These are phyloP conservation scores for Wickerhamiella azymoides DNA, from an alignment of 805 yeast species.

Conservation along the genomic window DNA sequence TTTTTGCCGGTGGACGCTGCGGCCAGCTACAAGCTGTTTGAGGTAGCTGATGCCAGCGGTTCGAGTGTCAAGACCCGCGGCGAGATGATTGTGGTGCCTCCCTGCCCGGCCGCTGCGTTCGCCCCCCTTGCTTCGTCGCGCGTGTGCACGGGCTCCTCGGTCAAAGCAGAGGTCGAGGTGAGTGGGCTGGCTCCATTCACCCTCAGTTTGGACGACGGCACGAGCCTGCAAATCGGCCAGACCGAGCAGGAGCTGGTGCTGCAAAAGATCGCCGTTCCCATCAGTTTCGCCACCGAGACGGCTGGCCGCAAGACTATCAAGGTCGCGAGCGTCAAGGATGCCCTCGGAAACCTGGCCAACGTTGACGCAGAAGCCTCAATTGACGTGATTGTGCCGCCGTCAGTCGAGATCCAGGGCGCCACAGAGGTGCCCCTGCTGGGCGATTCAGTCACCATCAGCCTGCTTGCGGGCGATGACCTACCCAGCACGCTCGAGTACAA, in stretches of 20 bases:
- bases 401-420: neutral
- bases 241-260: neutral
- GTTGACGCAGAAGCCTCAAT: neutral
- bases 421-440: conserved; percentile 1
- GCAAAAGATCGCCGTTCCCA: neutral
- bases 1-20: conserved; percentile 52
- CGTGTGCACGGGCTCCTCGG: conserved; percentile 50
- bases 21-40: conserved; percentile 61
- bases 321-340: conserved; percentile 4
- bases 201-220: conserved; percentile 24
- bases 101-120: conserved; percentile 65
- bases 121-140: conserved; percentile 16
- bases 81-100: conserved; percentile 51
- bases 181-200: conserved; percentile 71
- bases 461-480: neutral
- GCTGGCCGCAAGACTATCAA: neutral
- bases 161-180: conserved; percentile 39
- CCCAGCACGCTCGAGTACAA: neutral
- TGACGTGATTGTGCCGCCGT: neutral
- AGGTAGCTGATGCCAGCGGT: conserved; percentile 49
- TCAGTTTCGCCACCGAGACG: neutral
- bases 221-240: neutral
- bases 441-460: neutral
- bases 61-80: conserved; percentile 46
- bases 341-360: conserved; percentile 4